A percentile compares a stretch with the other conserved stretches of the same genome.
Evolutionary conservation across 345 rosid species (phyloP).

Genomic region (Dipteronia dyeriana): DNA sequence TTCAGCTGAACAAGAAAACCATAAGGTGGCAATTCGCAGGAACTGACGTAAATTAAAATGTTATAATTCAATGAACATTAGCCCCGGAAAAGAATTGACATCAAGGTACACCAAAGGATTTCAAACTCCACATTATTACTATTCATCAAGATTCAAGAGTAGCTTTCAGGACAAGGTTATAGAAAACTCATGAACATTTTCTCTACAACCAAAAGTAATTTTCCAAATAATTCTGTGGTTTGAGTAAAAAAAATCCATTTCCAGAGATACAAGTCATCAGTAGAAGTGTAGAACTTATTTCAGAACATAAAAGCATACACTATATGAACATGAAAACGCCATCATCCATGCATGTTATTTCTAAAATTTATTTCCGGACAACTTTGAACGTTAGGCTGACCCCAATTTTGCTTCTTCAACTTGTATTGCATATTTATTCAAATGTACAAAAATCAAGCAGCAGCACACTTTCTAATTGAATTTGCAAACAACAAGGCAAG

Average conservation of each 20-base stretch:
- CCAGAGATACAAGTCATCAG: too few relatives aligned
- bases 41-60: neutral
- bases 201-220: neutral
- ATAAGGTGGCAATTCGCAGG: neutral
- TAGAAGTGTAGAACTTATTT: too few relatives aligned
- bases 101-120: neutral
- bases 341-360: neutral
- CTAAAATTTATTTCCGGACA: neutral
- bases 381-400: too few relatives aligned
- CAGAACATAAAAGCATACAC: too few relatives aligned
- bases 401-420: too few relatives aligned
- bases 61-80: neutral
- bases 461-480: neutral
- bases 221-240: neutral
- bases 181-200: neutral
- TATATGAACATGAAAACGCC: too few relatives aligned
- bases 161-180: neutral
- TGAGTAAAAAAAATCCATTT: neutral
- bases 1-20: too few relatives aligned
- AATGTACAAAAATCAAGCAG: too few relatives aligned
- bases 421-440: too few relatives aligned
- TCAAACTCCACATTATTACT: neutral
- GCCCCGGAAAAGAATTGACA: too few relatives aligned
- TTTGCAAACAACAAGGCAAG: neutral
- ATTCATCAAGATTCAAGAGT: neutral